Evolutionary conservation across 2,329 filamentous ascomycete species (phyloP).

Genomic region (Alternaria atra): DNA sequence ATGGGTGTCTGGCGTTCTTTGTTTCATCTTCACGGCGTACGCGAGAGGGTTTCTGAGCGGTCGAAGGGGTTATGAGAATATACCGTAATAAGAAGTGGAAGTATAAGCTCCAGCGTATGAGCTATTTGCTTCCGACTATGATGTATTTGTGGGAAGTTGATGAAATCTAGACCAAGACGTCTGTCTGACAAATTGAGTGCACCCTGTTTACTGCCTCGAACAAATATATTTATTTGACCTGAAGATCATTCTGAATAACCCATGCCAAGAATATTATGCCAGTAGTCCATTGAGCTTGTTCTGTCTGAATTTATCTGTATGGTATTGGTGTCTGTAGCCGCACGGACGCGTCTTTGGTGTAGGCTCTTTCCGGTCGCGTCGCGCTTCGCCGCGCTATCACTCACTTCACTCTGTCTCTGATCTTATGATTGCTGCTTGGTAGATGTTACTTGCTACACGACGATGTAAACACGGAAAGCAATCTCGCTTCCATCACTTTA

Average conservation of each 20-base stretch:
- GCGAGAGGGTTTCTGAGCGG: background rate
- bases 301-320: background rate
- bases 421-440: background rate
- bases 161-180: too few species aligned
- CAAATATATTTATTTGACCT: too few species aligned
- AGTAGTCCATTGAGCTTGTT: too few species aligned
- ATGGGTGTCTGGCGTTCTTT: background rate
- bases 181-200: too few species aligned
- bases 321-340: background rate
- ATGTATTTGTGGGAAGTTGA: too few species aligned
- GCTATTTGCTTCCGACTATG: background rate
- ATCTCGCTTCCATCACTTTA: background rate
- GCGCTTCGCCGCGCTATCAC: background rate
- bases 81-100: background rate
- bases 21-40: background rate
- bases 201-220: background rate
- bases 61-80: background rate
- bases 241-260: too few species aligned
- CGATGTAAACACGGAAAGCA: background rate
- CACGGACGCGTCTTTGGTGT: background rate
- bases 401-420: background rate
- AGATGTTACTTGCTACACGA: background rate
- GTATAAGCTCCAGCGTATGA: background rate
- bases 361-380: background rate
- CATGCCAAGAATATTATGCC: too few species aligned